Base-by-base conservation (phyloP, 345 rosid species). In the Clausena lansium region DNA sequence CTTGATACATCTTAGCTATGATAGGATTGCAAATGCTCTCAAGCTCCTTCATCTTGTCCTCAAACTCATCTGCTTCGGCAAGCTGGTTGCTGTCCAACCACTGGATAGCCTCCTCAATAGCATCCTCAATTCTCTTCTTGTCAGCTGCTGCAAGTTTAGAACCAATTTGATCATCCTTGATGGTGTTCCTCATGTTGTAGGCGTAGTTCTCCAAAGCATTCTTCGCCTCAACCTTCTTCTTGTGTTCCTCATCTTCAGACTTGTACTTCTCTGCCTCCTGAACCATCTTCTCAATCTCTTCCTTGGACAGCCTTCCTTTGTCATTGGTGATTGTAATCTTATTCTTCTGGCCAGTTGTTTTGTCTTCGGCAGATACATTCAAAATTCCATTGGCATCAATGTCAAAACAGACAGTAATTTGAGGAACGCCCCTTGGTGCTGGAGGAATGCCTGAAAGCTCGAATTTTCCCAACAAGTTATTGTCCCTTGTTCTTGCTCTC, bases 311-410 rank as follows among this genome's bases (percentile, higher is more conserved):
- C 62, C 91, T 83, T 45, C 93, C 93, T 76, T 90, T 90, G 71
- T 90, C 91, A 17, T 90, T 90, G 2, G 93, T 87, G 78, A 90
- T 88, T 0, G 93, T 88, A 52, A 90, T 88, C 81, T 90, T 88
- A 77, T 88, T 90, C 91, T 90, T 90, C 79, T 88, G 91, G 1
- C 93, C 91, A 0, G 93, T 90, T 8, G 91, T 88, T 78, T 88
- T 88, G 68, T 88, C 91, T 69, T 88, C 93, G 1, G 91, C 93
- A 0, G 93, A 90, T 3, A 88, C 93, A 35, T 90, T 90, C 76
- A 90, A 20, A 41, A 85, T 85, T 4, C 85, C 85, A 24, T 84
- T 84, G 9, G 87, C 87, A 32, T 75, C 77, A 5, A 75, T 75
- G 11, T 75, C 77, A 2, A 75, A 75, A 32, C 77, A 75, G 28